phyloP scores from a whole-genome alignment of 805 yeast genomes.

The Candida broadrunensis region DNA sequence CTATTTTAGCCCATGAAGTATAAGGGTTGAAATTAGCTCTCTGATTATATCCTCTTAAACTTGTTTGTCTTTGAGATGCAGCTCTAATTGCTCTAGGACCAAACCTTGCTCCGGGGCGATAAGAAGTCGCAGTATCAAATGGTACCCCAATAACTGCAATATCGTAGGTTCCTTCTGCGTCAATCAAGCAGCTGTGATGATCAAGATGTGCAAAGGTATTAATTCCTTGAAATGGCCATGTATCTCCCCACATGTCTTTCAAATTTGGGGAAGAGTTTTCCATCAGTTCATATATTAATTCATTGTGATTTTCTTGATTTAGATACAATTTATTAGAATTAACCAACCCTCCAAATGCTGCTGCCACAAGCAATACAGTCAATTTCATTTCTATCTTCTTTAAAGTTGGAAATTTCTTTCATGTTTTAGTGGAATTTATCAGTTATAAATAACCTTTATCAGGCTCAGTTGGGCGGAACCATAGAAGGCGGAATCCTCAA shows the following conservation, averaged over 20 bases:
- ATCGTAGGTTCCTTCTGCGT: constrained; percentile 51
- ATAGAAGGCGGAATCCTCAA: too few species aligned
- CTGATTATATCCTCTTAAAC: constrained; percentile 66
- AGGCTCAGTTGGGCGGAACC: too few species aligned
- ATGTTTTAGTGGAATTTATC: too few species aligned
- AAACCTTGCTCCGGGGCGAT: constrained; percentile 78
- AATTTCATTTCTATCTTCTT: neutral
- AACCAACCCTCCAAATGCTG: neutral
- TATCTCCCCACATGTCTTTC: constrained; percentile 67
- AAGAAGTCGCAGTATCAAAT: constrained; percentile 78
- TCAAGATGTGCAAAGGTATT: constrained; percentile 75
- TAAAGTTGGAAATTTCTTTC: too few species aligned
- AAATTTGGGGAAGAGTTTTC: constrained; percentile 27
- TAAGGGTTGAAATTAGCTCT: constrained; percentile 59
- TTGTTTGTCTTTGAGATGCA: constrained; percentile 69
- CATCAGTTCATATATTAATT: neutral
- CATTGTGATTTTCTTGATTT: neutral
- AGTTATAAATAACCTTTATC: too few species aligned
- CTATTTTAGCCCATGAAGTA: constrained; percentile 43
- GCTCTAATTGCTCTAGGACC: constrained; percentile 73
- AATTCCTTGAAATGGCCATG: constrained; percentile 70
- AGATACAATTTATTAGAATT: neutral
- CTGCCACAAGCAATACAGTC: neutral
- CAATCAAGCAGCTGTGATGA: constrained; percentile 53
- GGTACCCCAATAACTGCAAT: constrained; percentile 78